Evolutionary conservation across 1,139 yeast species (phyloP), one percentile per base, ranked within the genome.

Genomic region (Saccharomyces hybrid): DNA sequence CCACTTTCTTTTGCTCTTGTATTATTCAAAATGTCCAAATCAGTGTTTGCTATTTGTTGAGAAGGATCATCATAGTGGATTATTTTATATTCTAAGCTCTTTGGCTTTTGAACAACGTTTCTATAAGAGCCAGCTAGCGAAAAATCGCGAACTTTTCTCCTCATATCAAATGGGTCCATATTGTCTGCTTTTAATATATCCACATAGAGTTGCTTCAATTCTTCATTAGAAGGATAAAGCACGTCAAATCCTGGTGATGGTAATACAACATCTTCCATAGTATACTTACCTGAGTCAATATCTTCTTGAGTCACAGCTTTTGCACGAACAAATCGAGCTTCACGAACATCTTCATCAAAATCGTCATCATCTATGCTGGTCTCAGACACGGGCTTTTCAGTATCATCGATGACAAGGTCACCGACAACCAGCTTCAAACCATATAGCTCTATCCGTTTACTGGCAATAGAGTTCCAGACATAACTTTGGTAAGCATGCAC

Each of bases 401-500:
- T 44, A 23, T 61, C 76, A 32, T 78, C 80, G 25, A 84, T 28
- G 1, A 91, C 89, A 61, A 95, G 76, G 68, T 95, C 99, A 26
- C 99, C 99, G 48, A 76, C 85, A 54, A 86, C 84, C 27, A 87
- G 81, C 31, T 78, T 71, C 58, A 81, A 66, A 0, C 98, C 98
- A 71, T 78, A 85, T 55, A 83, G 69, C 62, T 81, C 82, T 52
- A 90, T 76, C 67, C 99, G 79, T 62, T 81, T 82, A 54, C 95
- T 86, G 0, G 91, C 95, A 25, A 86, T 96, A 56, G 78, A 69
- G 67, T 95, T 95, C 99, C 99, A 95, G 47, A 95, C 80, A 65
- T 85, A 93, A 58, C 97, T 89, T 72, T 95, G 99, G 69, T 95
- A 95, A 2, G 99, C 96, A 72, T 95, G 99, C 2, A 86, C 96